Conservation (phyloP, 2,329 filamentous ascomycete species). For the Blumeria hordei region DNA sequence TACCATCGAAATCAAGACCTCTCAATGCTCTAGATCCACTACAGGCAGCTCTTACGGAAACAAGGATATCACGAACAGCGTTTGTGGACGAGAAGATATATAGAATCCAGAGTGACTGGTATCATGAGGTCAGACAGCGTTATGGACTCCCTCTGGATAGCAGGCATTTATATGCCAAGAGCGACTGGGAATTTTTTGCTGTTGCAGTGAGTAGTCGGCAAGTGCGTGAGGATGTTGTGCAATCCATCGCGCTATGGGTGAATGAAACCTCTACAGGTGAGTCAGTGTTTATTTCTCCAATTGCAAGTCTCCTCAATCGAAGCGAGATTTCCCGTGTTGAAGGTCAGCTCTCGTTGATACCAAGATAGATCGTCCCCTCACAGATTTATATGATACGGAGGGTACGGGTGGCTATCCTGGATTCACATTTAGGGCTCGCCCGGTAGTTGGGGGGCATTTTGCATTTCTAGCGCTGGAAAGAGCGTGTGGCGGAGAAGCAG, state of each 20-base stretch:
- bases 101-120: conserved; percentile 59
- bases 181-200: conserved; percentile 78
- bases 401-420: conserved; percentile 51
- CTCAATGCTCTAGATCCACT: conserved; percentile 3
- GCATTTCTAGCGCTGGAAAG: conserved; percentile 60
- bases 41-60: conserved; percentile 10
- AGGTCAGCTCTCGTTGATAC: neutral
- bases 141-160: conserved; percentile 68
- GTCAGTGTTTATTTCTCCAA: conserved; percentile 5
- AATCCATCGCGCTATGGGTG: conserved; percentile 54
- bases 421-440: conserved; percentile 54
- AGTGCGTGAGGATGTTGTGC: conserved; percentile 46
- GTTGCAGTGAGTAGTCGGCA: conserved; percentile 49
- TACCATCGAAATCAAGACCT: conserved; percentile 13
- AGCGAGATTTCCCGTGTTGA: neutral
- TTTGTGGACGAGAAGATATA: conserved; percentile 61
- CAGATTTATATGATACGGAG: conserved; percentile 65
- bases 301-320: neutral
- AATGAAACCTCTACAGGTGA: conserved; percentile 52
- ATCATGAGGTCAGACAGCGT: conserved; percentile 50
- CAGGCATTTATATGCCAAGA: conserved; percentile 66
- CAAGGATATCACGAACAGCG: conserved; percentile 15
- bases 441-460: conserved; percentile 70
- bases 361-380: conserved; percentile 43
- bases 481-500: conserved; percentile 48